phyloP scores from a whole-genome alignment of 768 basidiomycete species.

The Hortiboletus flavorubellus region DNA sequence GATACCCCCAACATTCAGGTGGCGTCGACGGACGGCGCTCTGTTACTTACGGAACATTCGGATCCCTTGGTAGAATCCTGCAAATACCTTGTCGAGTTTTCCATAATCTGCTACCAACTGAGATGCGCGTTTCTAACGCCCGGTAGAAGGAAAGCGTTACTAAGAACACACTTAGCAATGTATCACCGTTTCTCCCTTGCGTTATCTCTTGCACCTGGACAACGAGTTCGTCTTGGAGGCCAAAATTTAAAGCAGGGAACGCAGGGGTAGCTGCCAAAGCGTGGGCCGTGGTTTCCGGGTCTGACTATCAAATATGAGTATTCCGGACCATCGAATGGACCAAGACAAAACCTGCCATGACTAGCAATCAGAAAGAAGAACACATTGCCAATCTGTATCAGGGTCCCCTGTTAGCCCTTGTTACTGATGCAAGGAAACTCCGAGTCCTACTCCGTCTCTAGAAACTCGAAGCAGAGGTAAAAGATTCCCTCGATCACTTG shows the following conservation, averaged over 20 bases:
- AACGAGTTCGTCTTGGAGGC: conserved; percentile 32
- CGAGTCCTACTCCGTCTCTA: conserved; percentile 3
- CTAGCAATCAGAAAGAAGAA: conserved; percentile 56
- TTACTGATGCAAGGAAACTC: background rate
- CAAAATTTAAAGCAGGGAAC: conserved; percentile 27
- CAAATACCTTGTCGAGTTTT: conserved; percentile 30
- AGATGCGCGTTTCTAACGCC: background rate
- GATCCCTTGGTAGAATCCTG: conserved; percentile 30
- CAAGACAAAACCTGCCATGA: conserved; percentile 39
- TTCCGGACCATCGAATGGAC: background rate
- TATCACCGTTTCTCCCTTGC: conserved; percentile 14
- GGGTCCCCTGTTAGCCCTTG: background rate
- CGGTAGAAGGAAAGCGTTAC: background rate
- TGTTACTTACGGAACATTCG: conserved; percentile 33
- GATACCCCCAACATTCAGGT: background rate
- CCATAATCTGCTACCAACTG: conserved; percentile 25
- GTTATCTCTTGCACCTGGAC: conserved; percentile 28
- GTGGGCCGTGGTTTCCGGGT: conserved; percentile 29
- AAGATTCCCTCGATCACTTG: conserved; percentile 15
- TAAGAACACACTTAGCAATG: conserved; percentile 12
- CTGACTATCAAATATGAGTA: conserved; percentile 11
- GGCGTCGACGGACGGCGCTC: background rate
- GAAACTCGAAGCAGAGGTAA: conserved; percentile 20
- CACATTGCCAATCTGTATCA: conserved; percentile 48
- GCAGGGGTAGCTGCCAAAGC: conserved; percentile 33